A percentile compares a stretch with the other conserved stretches of the same genome.
phyloP scores from a whole-genome alignment of 345 rosid genomes.

The Populus tremula region DNA sequence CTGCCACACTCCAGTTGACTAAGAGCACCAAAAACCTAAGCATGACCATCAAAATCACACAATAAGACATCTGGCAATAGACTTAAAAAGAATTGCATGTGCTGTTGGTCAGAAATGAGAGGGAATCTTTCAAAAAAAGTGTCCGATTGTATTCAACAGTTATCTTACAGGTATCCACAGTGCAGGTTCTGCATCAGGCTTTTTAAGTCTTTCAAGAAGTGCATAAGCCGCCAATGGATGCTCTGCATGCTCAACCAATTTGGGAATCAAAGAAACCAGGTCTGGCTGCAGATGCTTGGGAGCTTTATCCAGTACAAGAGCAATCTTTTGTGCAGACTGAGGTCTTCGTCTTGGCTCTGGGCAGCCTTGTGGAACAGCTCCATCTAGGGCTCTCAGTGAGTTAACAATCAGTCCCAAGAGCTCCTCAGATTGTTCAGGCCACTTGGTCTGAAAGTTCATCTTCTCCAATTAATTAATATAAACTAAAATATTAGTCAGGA shows the following conservation, averaged over 20 bases:
- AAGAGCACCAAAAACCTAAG: constrained; percentile 83
- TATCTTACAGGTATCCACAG: constrained; percentile 76
- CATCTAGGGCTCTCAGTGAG: constrained; percentile 90
- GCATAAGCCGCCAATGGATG: constrained; percentile 87
- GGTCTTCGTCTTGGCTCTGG: constrained; percentile 95
- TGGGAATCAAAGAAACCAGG: constrained; percentile 91
- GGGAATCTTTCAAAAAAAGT: background rate
- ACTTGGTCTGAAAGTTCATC: constrained; percentile 68
- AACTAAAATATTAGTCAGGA: constrained; percentile 8
- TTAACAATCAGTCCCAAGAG: constrained; percentile 91
- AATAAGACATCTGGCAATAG: background rate
- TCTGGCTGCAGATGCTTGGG: constrained; percentile 89
- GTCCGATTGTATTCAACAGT: constrained; percentile 9
- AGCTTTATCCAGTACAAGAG: constrained; percentile 92
- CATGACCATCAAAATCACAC: constrained; percentile 10
- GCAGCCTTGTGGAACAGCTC: constrained; percentile 91
- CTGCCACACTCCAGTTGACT: constrained; percentile 81
- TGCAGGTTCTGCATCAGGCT: constrained; percentile 85
- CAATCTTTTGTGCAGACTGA: constrained; percentile 88
- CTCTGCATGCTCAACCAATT: constrained; percentile 93
- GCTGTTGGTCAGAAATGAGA: constrained; percentile 10
- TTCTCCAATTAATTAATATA: constrained; percentile 26
- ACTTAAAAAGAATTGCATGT: background rate
- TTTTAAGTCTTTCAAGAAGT: constrained; percentile 82
- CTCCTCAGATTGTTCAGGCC: constrained; percentile 99